These are phyloP conservation scores for Botrytis aclada DNA, from an alignment of 2,329 filamentous ascomycete genomes.

Conservation along the genomic window DNA sequence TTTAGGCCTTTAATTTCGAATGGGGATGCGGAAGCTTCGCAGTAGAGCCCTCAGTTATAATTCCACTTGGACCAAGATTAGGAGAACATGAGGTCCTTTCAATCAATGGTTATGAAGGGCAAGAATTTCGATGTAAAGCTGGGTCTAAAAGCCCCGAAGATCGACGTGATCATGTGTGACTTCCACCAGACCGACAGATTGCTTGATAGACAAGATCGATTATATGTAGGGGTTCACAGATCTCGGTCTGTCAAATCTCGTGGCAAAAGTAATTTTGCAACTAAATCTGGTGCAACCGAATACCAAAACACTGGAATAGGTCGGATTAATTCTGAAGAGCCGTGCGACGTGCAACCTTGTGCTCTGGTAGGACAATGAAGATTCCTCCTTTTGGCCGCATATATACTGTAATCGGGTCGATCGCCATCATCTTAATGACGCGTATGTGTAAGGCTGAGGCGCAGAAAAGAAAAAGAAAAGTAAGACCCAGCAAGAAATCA, in stretches of 20 bases:
- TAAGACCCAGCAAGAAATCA: neutral
- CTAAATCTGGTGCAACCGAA: slow-evolving; percentile 7
- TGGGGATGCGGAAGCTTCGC: neutral
- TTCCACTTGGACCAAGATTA: neutral
- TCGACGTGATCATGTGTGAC: neutral
- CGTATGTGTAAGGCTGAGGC: slow-evolving; percentile 10
- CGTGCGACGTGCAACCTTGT: neutral
- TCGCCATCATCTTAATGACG: neutral
- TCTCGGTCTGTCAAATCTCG: neutral
- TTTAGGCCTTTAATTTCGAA: neutral
- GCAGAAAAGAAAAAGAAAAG: neutral
- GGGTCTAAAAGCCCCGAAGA: neutral
- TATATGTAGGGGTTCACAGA: neutral
- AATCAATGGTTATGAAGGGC: neutral
- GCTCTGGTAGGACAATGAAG: neutral
- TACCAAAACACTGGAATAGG: slow-evolving; percentile 6
- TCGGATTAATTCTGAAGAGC: neutral
- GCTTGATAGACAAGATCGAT: neutral
- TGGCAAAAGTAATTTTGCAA: neutral
- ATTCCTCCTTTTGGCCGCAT: neutral
- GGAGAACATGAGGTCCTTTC: neutral
- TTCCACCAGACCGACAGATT: neutral
- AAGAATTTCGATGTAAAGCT: neutral
- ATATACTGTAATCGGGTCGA: neutral
- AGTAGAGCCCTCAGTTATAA: neutral